Evolutionary conservation across 2,329 filamentous ascomycete genomes (phyloP).

Genomic region (Aspergillus novofumigatus): DNA sequence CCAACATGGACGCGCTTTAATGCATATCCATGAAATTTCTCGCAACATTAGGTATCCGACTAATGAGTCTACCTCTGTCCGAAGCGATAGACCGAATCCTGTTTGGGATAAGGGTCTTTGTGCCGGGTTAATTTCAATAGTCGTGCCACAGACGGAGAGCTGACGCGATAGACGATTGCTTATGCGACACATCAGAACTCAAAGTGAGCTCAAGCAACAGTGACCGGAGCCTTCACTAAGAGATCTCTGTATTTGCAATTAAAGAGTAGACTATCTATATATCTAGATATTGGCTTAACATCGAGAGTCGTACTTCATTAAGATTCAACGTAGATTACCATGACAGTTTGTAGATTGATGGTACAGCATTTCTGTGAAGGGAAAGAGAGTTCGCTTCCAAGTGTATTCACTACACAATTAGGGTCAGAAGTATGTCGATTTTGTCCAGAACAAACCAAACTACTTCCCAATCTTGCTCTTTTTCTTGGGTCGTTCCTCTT

Average conservation of each 20-base stretch:
- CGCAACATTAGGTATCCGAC: not conserved
- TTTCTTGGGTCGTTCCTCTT: constrained; percentile 60
- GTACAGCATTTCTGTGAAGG: not conserved
- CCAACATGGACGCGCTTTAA: not conserved
- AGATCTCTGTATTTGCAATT: not conserved
- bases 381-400: not conserved
- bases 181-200: not conserved
- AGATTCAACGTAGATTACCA: not conserved
- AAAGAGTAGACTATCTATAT: not conserved
- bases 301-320: not conserved
- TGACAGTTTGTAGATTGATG: not conserved
- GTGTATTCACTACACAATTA: constrained; percentile 12
- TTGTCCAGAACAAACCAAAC: constrained; percentile 1
- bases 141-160: not conserved
- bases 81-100: not conserved
- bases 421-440: constrained; percentile 2
- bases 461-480: constrained; percentile 52
- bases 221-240: not conserved
- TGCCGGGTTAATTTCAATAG: not conserved
- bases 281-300: not conserved
- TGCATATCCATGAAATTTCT: not conserved
- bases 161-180: not conserved
- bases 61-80: not conserved
- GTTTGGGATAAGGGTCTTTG: not conserved
- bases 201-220: not conserved